Base-by-base conservation (phyloP, 2,329 filamentous ascomycete genomes). In the Tothia fuscella region DNA sequence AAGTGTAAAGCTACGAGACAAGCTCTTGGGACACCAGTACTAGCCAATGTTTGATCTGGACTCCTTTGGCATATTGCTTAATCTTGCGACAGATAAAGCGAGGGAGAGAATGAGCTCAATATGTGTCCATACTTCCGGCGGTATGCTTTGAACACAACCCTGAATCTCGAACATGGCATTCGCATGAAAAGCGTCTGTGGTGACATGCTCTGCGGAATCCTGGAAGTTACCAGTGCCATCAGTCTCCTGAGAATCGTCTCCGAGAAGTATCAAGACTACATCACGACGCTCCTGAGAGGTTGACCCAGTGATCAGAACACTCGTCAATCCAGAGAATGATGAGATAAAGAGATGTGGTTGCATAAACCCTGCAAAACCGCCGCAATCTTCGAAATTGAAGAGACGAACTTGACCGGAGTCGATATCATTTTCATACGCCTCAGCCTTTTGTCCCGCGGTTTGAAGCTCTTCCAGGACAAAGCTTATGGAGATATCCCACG, bases 351-450 rank as follows among this genome's bases (percentile, higher is more conserved):
- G 36, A 57, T 64, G 5, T 68, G 68, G 5, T 69, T 63, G 0
- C 69, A 72, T 44, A 71, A 70, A 50, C 68, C 70, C 1, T 73
- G 70, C 47, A 72, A 74, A 46, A 66, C 64, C 1, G 67, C 68
- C 0, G 68, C 68, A 1, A 71, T 73, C 24, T 54, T 73, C 7
- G 73, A 72, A 47, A 70, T 72, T 43, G 53, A 70, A 47, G 69
- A 73, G 47, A 70, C 68, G 1, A 70, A 68, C 48, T 57, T 74
- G 3, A 66, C 59, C 1, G 67, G 66, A 1, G 68, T 71, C 1
- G 70, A 74, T 50, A 68, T 74, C 13, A 66, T 62, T 2, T 71
- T 66, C 0, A 73, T 73, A 30, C 72, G 70, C 46, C 53, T 73
- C 0, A 70, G 66, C 0, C 57, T 74, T 2, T 68, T 73, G 0